Evolutionary conservation across 2,329 filamentous ascomycete species (phyloP).

Genomic region (Aspergillus fructus): DNA sequence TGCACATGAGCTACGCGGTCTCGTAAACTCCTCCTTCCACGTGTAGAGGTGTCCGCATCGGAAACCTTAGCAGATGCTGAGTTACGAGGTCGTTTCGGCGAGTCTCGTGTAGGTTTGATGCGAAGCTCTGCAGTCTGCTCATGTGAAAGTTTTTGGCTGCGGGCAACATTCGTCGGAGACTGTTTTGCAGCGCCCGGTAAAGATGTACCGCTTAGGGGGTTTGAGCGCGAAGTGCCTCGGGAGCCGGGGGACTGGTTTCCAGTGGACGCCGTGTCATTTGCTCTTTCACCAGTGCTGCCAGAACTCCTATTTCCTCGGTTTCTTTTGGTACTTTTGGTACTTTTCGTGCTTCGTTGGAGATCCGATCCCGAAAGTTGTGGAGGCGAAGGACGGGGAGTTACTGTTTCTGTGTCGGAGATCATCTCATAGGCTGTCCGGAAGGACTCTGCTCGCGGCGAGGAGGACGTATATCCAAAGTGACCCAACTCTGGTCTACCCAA

Average conservation of each 20-base stretch:
- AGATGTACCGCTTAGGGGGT: slow-evolving; percentile 23
- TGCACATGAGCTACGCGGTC: slow-evolving; percentile 33
- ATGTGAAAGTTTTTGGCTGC: slow-evolving; percentile 6
- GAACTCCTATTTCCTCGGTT: slow-evolving; percentile 25
- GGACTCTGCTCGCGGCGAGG: slow-evolving; percentile 64
- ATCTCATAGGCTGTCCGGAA: slow-evolving; percentile 71
- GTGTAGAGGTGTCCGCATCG: slow-evolving; percentile 23
- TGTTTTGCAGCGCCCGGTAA: slow-evolving; percentile 22
- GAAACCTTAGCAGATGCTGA: slow-evolving; percentile 13
- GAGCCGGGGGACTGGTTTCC: neutral
- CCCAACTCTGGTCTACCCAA: slow-evolving; percentile 38
- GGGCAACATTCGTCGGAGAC: slow-evolving; percentile 1
- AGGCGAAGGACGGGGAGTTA: slow-evolving; percentile 27
- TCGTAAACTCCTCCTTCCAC: slow-evolving; percentile 33
- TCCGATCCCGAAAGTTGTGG: slow-evolving; percentile 20
- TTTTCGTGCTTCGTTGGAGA: slow-evolving; percentile 15
- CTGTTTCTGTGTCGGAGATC: slow-evolving; percentile 60
- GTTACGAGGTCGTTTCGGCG: slow-evolving; percentile 2
- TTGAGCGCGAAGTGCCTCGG: neutral
- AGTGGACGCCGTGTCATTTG: neutral
- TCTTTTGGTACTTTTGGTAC: slow-evolving; percentile 10
- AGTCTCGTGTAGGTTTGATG: slow-evolving; percentile 1
- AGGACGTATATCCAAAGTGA: slow-evolving; percentile 56
- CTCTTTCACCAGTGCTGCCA: slow-evolving; percentile 3
- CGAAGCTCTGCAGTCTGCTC: slow-evolving; percentile 1